Evolutionary conservation across 1,284 basidiomycete species (phyloP), one percentile per base, ranked within the genome.

Genomic region (Ustilago cynodontis): DNA sequence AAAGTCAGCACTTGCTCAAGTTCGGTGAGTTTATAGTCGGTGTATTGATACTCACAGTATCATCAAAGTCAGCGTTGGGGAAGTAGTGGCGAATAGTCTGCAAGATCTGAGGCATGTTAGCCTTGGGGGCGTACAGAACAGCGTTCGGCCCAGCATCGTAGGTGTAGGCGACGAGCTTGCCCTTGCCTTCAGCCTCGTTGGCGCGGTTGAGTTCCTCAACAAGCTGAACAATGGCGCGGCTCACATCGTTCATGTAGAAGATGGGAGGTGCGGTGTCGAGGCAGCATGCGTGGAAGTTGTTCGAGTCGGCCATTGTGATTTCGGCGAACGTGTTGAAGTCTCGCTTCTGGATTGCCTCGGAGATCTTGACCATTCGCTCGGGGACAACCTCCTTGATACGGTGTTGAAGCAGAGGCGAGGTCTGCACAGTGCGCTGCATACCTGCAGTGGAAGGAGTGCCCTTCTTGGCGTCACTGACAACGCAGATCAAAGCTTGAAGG

Each of bases 191-290:
- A 5, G 71, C 79, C 37, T 71, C 68, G 2, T 91, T 89, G 39
- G 93, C 89, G n/a, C 95, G 90, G 88, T 99, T 99, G 88, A 95
- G 91, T 87, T 98, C 97, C 65, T 94, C 92, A 73, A 99, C 89
- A 29, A 86, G 75, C 65, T 79, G 77, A 26, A 86, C 79, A 49
- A 86, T 83, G 41, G 80, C 80, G 35, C 84, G 90, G 74, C 92
- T 93, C 78, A 95, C 93, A 87, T 99, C 96, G 89, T 98, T 99
- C 91, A 99, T 92, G 89, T 99, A 99, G 87, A 99, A 98, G 87
- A 99, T 99, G 52, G 96, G 97, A 1, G 96, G 97, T 53, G 92
- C 90, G 0, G 96, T 99, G 88, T 99, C 97, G 79, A 99, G 91
- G 70, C 93, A 94, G 80, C 97, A 94, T 26, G 96, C 95, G 86